phyloP scores from a whole-genome alignment of 441 rosid genomes.

The Manihot esculenta region DNA sequence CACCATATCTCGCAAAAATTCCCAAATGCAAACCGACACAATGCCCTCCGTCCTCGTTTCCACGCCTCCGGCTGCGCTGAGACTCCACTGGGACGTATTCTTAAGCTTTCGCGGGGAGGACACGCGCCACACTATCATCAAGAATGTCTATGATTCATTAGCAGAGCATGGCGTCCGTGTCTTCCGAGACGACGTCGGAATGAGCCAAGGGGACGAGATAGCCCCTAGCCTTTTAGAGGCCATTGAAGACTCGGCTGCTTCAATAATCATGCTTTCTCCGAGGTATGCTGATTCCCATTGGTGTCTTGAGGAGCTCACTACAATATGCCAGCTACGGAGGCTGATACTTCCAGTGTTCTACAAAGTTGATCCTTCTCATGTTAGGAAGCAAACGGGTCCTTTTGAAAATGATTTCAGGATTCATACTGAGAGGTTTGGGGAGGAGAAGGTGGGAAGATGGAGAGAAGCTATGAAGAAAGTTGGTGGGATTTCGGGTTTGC shows the following conservation, averaged over 20 bases:
- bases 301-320: constrained; percentile 32
- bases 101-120: constrained; percentile 58
- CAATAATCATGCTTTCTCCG: constrained; percentile 25
- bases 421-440: constrained; percentile 20
- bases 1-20: no score
- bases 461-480: constrained; percentile 41
- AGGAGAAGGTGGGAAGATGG: constrained; percentile 34
- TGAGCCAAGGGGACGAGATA: constrained; percentile 34
- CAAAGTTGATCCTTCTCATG: constrained; percentile 29
- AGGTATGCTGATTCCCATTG: constrained; percentile 31
- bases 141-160: constrained; percentile 30
- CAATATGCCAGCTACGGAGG: constrained; percentile 20
- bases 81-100: constrained; percentile 53
- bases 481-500: constrained; percentile 44
- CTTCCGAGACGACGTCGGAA: constrained; percentile 36
- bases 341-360: constrained; percentile 38
- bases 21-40: background rate
- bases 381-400: constrained; percentile 37
- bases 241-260: constrained; percentile 38
- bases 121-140: constrained; percentile 35
- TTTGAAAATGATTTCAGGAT: constrained; percentile 17
- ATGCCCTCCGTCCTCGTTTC: constrained; percentile 18
- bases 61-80: constrained; percentile 11
- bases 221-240: constrained; percentile 26
- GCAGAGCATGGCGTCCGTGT: constrained; percentile 25